Percentiles rank a stretch among this genome's conserved stretches.
Evolutionary conservation across 768 basidiomycete species (phyloP).

Genomic region (Mycena chlorophos): DNA sequence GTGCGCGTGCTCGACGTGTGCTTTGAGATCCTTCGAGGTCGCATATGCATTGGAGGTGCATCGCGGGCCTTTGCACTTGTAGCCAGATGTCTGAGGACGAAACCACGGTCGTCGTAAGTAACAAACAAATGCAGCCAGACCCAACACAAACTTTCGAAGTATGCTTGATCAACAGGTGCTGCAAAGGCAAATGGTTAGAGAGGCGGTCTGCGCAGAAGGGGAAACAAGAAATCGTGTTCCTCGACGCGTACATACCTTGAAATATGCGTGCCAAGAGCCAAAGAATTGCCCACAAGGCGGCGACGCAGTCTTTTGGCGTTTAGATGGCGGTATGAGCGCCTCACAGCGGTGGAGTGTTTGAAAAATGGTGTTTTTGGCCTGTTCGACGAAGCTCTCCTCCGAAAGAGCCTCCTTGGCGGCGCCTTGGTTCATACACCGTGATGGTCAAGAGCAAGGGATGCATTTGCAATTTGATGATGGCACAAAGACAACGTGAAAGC

Average conservation of each 20-base stretch:
- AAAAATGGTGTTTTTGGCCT: neutral
- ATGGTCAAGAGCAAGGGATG: neutral
- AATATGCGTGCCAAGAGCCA: constrained; percentile 8
- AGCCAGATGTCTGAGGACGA: neutral
- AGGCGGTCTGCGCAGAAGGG: neutral
- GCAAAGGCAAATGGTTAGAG: neutral
- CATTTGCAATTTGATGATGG: neutral
- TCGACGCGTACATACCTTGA: constrained; percentile 3
- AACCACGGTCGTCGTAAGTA: neutral
- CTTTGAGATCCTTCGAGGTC: neutral
- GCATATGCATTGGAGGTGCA: constrained; percentile 8
- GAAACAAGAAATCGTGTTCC: neutral
- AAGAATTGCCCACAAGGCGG: constrained; percentile 6
- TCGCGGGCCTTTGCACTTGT: neutral
- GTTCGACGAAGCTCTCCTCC: neutral
- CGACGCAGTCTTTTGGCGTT: neutral
- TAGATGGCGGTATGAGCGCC: neutral
- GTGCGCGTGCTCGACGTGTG: constrained; percentile 13
- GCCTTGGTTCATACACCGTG: neutral
- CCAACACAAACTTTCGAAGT: neutral
- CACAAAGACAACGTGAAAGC: neutral
- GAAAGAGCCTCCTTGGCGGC: neutral
- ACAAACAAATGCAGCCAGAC: neutral
- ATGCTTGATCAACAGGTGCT: neutral
- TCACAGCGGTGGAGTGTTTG: constrained; percentile 10